Evolutionary conservation across 2,329 filamentous ascomycete genomes (phyloP), one percentile per base, ranked within the genome.

Genomic region (Coleophoma eucalyptorum): DNA sequence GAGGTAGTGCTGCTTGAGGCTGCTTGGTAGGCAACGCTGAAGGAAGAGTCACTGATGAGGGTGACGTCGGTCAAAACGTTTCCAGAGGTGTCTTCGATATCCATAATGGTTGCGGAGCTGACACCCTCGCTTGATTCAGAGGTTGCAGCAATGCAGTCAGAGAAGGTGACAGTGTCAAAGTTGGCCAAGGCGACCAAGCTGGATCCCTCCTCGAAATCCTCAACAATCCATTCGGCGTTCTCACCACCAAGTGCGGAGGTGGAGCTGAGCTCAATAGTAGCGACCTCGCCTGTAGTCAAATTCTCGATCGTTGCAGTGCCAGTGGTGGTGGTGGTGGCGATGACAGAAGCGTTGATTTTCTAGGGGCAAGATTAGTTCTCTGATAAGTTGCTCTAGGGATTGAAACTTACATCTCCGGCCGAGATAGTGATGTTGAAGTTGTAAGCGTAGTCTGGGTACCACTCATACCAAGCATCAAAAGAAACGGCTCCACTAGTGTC

Each of bases 401-500:
- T 8, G 10, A 26, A 26, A 5, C 26, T 26, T 1, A 63, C 60
- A 49, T 79, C 68, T 10, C 76, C 76, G 1, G 69, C 70, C 18
- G 60, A 57, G 48, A 80, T 64, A 3, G 59, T 46, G 50, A 81
- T 66, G 16, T 37, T 62, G 62, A 80, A 81, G 59, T 76, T 71
- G 57, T 77, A 73, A 20, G 77, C 73, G 55, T 74, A 74, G 58
- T 79, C 73, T 1, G 79, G 79, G 58, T 74, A 80, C 78, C 78
- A 83, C 62, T 82, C 79, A 57, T 78, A 82, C 78, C 80, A 83
- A 15, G 78, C 75, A 46, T 77, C 72, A 58, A 73, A 82, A 8
- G 60, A 67, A 3, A 72, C 69, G 19, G 65, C 65, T 18, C 68
- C 65, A n/a, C 70, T 55, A 40, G 76, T 64, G 48, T 72, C 73